Evolutionary conservation across 768 basidiomycete species (phyloP).

Genomic region (Exidia glandulosa): DNA sequence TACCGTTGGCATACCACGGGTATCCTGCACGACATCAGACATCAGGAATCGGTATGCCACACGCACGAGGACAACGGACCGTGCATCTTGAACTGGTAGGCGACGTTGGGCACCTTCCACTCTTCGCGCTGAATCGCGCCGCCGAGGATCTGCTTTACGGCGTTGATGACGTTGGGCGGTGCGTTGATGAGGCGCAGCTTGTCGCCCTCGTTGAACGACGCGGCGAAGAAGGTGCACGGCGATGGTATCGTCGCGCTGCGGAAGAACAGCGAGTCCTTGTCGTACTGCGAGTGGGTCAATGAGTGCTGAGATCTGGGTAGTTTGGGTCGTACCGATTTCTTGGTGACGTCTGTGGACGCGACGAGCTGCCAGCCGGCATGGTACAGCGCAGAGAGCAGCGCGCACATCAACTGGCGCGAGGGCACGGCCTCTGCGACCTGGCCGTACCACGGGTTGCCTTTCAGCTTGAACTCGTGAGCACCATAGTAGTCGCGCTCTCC

Average conservation of each 20-base stretch:
- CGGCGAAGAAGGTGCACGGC: slow-evolving; percentile 13
- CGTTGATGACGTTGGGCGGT: slow-evolving; percentile 10
- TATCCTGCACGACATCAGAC: background rate
- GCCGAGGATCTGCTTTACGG: slow-evolving; percentile 7
- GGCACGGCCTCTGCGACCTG: slow-evolving; percentile 15
- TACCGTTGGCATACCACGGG: slow-evolving; percentile 1
- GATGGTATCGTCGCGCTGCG: background rate
- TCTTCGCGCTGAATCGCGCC: slow-evolving; percentile 1
- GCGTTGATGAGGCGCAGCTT: slow-evolving; percentile 19
- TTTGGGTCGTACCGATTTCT: background rate
- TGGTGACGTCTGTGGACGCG: slow-evolving; percentile 15
- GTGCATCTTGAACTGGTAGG: slow-evolving; percentile 5
- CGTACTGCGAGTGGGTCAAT: slow-evolving; percentile 1
- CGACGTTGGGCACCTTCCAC: slow-evolving; percentile 3
- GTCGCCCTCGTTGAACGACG: slow-evolving; percentile 19
- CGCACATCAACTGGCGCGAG: slow-evolving; percentile 13
- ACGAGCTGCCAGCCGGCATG: slow-evolving; percentile 15
- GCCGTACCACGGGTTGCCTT: slow-evolving; percentile 12
- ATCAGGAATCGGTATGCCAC: background rate
- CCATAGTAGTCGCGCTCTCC: background rate
- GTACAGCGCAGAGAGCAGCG: slow-evolving; percentile 14
- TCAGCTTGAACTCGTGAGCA: background rate
- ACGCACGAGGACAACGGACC: background rate
- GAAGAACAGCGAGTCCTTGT: slow-evolving; percentile 20
- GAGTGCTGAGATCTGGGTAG: slow-evolving; percentile 1